Conservation (phyloP, 148 eudicot genomes). For the Camellia japonica region DNA sequence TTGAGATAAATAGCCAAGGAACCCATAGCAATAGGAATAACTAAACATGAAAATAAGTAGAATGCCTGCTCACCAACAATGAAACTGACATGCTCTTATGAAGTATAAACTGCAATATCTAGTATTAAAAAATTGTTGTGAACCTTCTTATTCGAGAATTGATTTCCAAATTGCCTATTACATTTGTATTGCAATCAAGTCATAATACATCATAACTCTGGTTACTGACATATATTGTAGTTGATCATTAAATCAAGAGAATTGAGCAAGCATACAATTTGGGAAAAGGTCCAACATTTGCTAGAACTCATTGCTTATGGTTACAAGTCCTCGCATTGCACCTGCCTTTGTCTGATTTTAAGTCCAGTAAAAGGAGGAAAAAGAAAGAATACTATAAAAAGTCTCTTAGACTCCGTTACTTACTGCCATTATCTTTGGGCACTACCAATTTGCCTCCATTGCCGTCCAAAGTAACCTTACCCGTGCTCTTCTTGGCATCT, state of each 20-base stretch:
- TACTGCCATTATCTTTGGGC: conserved; percentile 38
- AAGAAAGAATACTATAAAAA: neutral
- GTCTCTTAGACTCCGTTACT: conserved; percentile 19
- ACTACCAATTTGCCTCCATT: conserved; percentile 30
- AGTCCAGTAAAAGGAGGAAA: neutral
- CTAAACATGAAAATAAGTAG: neutral
- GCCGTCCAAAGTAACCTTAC: conserved; percentile 21
- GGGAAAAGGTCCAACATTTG: neutral
- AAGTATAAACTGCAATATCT: neutral
- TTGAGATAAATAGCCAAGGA: neutral
- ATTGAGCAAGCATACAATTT: neutral
- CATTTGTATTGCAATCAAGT: neutral
- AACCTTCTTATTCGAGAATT: neutral
- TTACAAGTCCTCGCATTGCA: neutral
- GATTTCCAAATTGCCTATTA: neutral
- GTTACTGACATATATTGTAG: neutral
- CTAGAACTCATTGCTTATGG: neutral
- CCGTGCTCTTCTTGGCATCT: conserved; percentile 6
- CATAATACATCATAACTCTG: neutral
- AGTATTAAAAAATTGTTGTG: neutral
- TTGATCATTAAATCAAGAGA: neutral
- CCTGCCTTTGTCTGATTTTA: neutral
- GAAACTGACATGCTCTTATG: neutral
- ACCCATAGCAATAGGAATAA: neutral
- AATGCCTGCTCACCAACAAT: neutral